Conservation (phyloP, 495 filamentous ascomycete genomes). For the Tuber aestivum region DNA sequence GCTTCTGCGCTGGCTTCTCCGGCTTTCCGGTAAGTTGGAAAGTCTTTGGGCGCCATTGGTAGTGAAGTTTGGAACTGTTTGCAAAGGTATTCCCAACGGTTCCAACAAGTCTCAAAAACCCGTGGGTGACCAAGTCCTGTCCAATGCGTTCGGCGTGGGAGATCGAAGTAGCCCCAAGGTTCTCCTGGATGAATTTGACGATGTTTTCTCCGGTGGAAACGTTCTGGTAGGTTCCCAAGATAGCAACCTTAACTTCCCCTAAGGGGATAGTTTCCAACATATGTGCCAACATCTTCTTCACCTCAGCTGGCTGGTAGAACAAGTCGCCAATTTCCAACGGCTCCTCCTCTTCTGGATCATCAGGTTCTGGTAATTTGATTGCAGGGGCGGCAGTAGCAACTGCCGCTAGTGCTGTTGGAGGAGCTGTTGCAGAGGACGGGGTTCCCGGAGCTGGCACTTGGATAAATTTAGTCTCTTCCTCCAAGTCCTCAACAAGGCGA, state of each 20-base stretch:
- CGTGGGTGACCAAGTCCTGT: constrained; percentile 80
- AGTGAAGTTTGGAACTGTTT: constrained; percentile 93
- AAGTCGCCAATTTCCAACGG: constrained; percentile 86
- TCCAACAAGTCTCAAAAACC: constrained; percentile 83
- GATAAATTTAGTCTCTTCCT: constrained; percentile 98
- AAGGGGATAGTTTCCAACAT: constrained; percentile 82
- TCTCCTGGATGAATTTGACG: constrained; percentile 84
- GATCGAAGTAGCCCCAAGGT: constrained; percentile 75
- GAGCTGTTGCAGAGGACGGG: constrained; percentile 25
- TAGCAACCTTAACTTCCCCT: constrained; percentile 87
- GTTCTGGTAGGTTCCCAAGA: constrained; percentile 90
- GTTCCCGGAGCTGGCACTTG: constrained; percentile 60
- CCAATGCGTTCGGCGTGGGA: constrained; percentile 88
- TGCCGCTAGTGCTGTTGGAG: not conserved
- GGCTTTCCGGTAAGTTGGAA: constrained; percentile 87
- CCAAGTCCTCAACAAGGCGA: constrained; percentile 86
- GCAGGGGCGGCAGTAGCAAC: constrained; percentile 49
- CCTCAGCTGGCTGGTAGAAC: constrained; percentile 69
- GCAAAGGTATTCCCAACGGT: constrained; percentile 93
- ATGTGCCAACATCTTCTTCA: constrained; percentile 82
- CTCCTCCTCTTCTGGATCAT: constrained; percentile 55
- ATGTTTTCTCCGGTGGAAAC: constrained; percentile 86
- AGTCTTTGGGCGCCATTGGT: constrained; percentile 90
- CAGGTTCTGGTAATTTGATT: constrained; percentile 56
- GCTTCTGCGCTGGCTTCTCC: constrained; percentile 51